Evolutionary conservation across 1,284 basidiomycete species (phyloP).

Genomic region (Retiboletus flavoniger): DNA sequence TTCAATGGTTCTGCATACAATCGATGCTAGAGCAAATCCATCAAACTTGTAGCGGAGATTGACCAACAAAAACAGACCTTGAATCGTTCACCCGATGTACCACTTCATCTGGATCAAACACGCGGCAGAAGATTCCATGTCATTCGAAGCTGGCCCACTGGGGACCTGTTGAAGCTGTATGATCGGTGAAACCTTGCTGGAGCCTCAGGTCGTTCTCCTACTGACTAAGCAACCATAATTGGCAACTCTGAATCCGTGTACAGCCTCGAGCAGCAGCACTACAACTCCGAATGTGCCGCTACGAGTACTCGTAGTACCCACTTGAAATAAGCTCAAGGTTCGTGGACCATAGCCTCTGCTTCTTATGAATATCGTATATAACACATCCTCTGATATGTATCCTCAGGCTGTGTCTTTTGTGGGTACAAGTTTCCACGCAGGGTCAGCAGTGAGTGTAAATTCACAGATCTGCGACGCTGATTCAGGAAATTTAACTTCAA

Average conservation of each 20-base stretch:
- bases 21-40: slow-evolving; percentile 51
- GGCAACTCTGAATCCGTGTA: slow-evolving; percentile 6
- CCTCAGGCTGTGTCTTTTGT: no score
- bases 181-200: no score
- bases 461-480: slow-evolving; percentile 7
- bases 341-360: not conserved
- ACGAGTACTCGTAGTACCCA: no score
- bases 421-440: no score
- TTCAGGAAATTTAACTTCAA: slow-evolving; percentile 1
- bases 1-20: slow-evolving; percentile 68
- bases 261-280: no score
- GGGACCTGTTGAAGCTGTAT: no score
- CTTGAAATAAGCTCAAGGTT: not conserved
- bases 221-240: slow-evolving; percentile 18
- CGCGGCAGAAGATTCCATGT: slow-evolving; percentile 15
- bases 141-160: not conserved
- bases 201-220: no score
- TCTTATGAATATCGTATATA: no score
- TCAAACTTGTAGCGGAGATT: not conserved
- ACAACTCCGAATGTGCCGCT: no score
- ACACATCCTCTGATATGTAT: no score
- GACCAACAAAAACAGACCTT: slow-evolving; percentile 34
- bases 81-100: slow-evolving; percentile 43
- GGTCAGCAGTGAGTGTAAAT: not conserved
- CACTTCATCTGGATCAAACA: slow-evolving; percentile 21